Base-by-base conservation (phyloP, 441 rosid genomes). In the Eruca vesicaria region DNA sequence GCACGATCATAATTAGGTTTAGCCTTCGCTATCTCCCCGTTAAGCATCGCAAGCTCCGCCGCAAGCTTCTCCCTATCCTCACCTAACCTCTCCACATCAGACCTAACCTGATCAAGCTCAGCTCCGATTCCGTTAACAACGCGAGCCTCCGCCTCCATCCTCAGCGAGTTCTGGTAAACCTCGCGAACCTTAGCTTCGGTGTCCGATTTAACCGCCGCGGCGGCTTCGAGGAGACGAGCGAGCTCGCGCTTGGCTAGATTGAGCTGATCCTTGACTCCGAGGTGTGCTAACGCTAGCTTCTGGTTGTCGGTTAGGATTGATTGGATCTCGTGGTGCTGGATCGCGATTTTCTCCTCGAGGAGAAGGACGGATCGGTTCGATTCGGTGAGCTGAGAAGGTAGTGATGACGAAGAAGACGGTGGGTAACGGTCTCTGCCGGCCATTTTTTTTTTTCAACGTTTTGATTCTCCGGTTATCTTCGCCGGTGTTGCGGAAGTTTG, bases 241-340 rank as follows among this genome's bases (percentile, higher is more conserved):
- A 88, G 74, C 73, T 90, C 92, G 45, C 83, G 94, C 57, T 87
- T 80, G 23, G 90, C 84, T 4, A 77, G 56, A 73, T 82, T 78
- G 41, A 89, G 86, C 69, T 92, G 96, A 38, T 92, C 90, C 63
- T 87, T 86, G 52, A 92, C 82, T n/a, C 88, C 87, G 11, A 88
- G 60, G 75, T 90, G 93, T 2, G 86, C 65, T 29, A 87, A 82
- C 1, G 87, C 86, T 8, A 92, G 85, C 19, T 87, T 86, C 59
- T 90, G 93, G 80, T 88, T 92, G 32, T 90, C 87, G 20, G 48
- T 73, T 33, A 89, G 83, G 63, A 90, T 94, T 45, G 96, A 50
- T 52, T 92, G 89, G 83, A 94, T 87, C 77, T 94, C 90, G 14
- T 80, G 86, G 53, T 83, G 89, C 76, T 90, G 97, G 67, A 86